Evolutionary conservation across 352 stramenopile species (phyloP).

Genomic region (Elongisporangium anandrum): DNA sequence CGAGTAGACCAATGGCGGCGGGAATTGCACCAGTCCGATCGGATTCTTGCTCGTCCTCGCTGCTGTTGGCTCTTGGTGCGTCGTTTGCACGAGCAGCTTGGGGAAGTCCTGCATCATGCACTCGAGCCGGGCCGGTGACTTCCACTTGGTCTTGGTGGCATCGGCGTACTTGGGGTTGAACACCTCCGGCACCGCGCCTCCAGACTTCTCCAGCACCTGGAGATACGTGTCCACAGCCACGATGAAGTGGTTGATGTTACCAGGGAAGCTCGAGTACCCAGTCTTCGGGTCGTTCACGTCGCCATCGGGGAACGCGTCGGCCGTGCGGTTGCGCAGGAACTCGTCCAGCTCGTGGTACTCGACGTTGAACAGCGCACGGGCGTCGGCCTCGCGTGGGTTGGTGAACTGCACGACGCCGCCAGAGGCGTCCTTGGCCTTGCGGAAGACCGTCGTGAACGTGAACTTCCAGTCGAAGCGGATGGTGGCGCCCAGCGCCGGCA

Average conservation of each 20-base stretch:
- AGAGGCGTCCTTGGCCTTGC: constrained; percentile 92
- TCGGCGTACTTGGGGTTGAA: constrained; percentile 65
- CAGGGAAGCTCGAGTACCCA: constrained; percentile 54
- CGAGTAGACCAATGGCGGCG: constrained; percentile 57
- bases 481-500: constrained; percentile 87
- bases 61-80: constrained; percentile 4
- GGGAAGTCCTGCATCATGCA: constrained; percentile 83
- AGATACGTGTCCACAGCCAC: constrained; percentile 46
- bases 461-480: constrained; percentile 85
- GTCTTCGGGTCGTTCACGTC: constrained; percentile 58
- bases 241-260: constrained; percentile 76
- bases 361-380: constrained; percentile 53
- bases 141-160: constrained; percentile 39
- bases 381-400: constrained; percentile 7
- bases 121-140: constrained; percentile 58
- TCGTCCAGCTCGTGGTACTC: constrained; percentile 75
- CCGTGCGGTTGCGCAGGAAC: constrained; percentile 46
- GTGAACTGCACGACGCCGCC: constrained; percentile 59
- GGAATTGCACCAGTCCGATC: constrained; percentile 53
- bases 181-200: constrained; percentile 58
- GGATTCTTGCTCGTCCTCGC: constrained; percentile 5
- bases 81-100: constrained; percentile 42
- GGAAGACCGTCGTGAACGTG: constrained; percentile 91
- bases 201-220: constrained; percentile 34
- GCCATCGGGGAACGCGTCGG: constrained; percentile 40